Base-by-base conservation (phyloP, 2,329 filamentous ascomycete species). In the Dendrostoma leiphaemia region DNA sequence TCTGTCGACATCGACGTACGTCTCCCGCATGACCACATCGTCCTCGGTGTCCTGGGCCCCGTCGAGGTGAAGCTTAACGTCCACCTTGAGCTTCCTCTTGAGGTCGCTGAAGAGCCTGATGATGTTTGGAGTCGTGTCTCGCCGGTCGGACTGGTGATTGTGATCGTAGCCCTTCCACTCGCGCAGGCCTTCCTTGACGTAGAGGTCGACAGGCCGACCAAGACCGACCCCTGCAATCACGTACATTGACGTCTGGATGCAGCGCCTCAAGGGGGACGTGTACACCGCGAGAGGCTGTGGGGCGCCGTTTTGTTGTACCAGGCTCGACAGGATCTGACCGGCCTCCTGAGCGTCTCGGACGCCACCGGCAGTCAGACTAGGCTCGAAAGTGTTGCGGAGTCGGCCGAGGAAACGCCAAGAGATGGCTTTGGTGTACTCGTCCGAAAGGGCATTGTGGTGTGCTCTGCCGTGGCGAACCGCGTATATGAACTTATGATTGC, bases 101-200 rank as follows among this genome's bases (percentile, higher is more conserved):
- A 57, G 44, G 2, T 29, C 9, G 12, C 40, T 19, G 26, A 57
- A 34, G 3, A 51, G 32, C 10, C 19, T 21, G 6, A 26, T 6
- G 10, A 57, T 41, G 3, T 48, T 24, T 3, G 31, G 31, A 5
- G 12, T 44, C 12, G 19, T 43, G 17, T 45, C 49, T 2, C 43
- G 35, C 2, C 48, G 43, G 48, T 57, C 55, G 5, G 55, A 38
- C 31, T 54, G 37, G 48, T 57, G 55, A 2, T 37, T 28, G 13
- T 57, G 55, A 29, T 45, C 43, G n/a, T 44, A 54, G 4, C 55
- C 55, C 51, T 51, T 54, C 55, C 55, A 57, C 43, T 57, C 55
- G 19, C 55, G 55, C 9, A 57, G 48, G 13, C 55, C 51, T 9
- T 57, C 55, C 29, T 54, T 54, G 43, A 57, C 19, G 9, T 34